Percentiles rank a stretch among this genome's conserved stretches.
These are phyloP conservation scores for Chaetomidium leptoderma DNA, from an alignment of 495 filamentous ascomycete species.

Conservation along the genomic window DNA sequence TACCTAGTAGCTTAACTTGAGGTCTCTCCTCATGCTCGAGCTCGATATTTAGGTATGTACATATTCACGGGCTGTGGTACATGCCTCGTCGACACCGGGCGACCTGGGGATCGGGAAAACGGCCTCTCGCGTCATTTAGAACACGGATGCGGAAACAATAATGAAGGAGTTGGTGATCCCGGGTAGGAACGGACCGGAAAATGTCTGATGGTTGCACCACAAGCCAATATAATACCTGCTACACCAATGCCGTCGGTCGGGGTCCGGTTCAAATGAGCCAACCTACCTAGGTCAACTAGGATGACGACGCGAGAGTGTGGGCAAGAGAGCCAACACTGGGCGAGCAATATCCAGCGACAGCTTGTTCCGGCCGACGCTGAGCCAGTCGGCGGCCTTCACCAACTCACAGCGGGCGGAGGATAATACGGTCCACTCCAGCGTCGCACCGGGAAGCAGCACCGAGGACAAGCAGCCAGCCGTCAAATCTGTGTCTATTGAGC, in stretches of 20 bases:
- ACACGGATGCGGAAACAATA: background rate
- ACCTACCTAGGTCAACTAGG: constrained; percentile 1
- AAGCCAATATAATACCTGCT: constrained; percentile 13
- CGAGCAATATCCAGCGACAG: constrained; percentile 8
- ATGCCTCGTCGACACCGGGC: too few relatives aligned
- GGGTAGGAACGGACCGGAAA: constrained; percentile 11
- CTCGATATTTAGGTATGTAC: too few relatives aligned
- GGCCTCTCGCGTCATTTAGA: background rate
- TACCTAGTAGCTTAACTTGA: too few relatives aligned
- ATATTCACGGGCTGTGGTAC: too few relatives aligned
- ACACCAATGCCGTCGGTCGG: constrained; percentile 13
- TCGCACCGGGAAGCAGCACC: constrained; percentile 14
- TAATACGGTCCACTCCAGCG: background rate
- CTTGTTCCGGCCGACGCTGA: background rate
- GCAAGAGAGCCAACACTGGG: constrained; percentile 9
- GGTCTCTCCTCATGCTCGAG: too few relatives aligned
- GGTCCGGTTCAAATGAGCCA: constrained; percentile 11
- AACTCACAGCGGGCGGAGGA: background rate
- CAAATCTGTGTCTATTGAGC: constrained; percentile 11
- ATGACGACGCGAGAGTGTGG: background rate
- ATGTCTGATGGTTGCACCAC: constrained; percentile 18
- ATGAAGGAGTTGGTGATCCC: background rate
- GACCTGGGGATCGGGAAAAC: background rate
- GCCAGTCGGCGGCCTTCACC: background rate
- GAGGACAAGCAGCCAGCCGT: constrained; percentile 8